phyloP scores from a whole-genome alignment of 345 rosid species.

The Acer negundo region DNA sequence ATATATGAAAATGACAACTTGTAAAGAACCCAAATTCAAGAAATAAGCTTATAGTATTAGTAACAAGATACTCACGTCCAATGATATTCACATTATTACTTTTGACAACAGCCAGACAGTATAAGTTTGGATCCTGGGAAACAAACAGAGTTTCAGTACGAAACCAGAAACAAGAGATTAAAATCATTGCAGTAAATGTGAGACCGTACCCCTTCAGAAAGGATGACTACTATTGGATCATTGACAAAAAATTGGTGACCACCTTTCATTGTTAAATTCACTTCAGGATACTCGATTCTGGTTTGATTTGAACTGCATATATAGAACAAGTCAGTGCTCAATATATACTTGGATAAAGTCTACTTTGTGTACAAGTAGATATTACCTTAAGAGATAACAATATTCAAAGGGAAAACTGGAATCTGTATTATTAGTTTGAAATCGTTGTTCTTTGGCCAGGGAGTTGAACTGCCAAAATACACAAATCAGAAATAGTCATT shows the following conservation, averaged over 20 bases:
- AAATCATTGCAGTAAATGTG: constrained; percentile 4
- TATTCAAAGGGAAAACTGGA: constrained; percentile 70
- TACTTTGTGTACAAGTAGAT: neutral
- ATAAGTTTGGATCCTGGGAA: constrained; percentile 47
- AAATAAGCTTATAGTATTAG: constrained; percentile 1
- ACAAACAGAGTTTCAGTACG: constrained; percentile 16
- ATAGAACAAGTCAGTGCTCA: constrained; percentile 6
- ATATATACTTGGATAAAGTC: neutral
- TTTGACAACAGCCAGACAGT: constrained; percentile 74
- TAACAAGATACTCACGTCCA: constrained; percentile 71
- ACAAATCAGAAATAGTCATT: constrained; percentile 6
- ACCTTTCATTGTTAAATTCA: constrained; percentile 81
- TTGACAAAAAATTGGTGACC: constrained; percentile 54
- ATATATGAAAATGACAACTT: neutral
- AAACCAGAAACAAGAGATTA: constrained; percentile 6
- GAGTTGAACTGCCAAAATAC: constrained; percentile 66
- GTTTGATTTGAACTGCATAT: constrained; percentile 44
- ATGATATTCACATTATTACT: constrained; percentile 71
- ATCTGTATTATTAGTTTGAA: constrained; percentile 7
- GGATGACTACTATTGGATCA: constrained; percentile 51
- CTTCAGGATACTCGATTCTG: constrained; percentile 38
- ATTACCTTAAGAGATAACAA: constrained; percentile 74
- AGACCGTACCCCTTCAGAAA: constrained; percentile 39
- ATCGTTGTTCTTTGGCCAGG: constrained; percentile 51
- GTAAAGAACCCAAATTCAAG: neutral